Evolutionary conservation across 306 rosid genomes (phyloP), one percentile per base, ranked within the genome.

Genomic region (Quercus aquifolioides): DNA sequence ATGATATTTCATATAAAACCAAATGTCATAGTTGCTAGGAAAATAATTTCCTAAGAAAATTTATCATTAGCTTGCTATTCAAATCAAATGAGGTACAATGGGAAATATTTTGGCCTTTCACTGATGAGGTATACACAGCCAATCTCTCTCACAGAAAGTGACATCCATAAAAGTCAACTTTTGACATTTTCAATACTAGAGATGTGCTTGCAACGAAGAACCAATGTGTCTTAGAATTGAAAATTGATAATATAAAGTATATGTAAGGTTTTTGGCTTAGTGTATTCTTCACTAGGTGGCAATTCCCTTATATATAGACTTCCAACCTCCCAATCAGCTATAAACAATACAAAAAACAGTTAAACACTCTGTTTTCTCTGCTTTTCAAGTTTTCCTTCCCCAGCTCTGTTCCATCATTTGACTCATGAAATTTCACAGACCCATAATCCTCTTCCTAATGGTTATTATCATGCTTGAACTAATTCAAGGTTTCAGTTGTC

Each of bases 121-220:
- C 46, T 2, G 46, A 23, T 23, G 65, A 59, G 70, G 62, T 43
- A 43, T 67, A 57, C 15, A 59, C 9, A 8, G 54, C 78, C 74
- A 35, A 75, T 79, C 68, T 70, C 77, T 69, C 67, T 70, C 23
- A 5, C 28, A 43, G 87, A 74, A 62, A 82, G 56, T 20, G 64
- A 79, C 65, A 76, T 55, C 68, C 41, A 33, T 57, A 31, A 82
- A 78, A 90, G 88, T 88, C 92, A 80, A 87, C 87, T 82, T 80
- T 79, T 84, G 78, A 75, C 85, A 75, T 76, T 67, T 83, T 84
- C 58, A 76, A 72, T 19, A 71, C 43, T 60, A 14, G 46, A 58
- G 75, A 55, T 56, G 38, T 73, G 78, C 75, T 77, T 51, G n/a
- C 20, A 69, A 82, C 77, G 73, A 65, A 69, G 59, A 15, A 28